A percentile compares a stretch with the other conserved stretches of the same genome.
phyloP scores from a whole-genome alignment of 176 grass and related monocot species.

The Rhipidocladum racemiflorum region DNA sequence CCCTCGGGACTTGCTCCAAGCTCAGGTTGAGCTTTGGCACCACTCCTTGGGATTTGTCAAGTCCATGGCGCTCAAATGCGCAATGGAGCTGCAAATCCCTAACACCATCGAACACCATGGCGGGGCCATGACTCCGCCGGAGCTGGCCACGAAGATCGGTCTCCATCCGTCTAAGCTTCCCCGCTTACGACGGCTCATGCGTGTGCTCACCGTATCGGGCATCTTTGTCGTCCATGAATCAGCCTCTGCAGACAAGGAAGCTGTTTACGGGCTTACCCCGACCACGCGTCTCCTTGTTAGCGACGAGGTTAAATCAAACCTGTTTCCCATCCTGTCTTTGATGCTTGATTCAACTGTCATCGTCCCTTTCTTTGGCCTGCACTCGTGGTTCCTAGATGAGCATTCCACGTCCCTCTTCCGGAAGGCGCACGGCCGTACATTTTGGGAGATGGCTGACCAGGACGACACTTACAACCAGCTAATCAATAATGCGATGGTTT shows the following conservation, averaged over 20 bases:
- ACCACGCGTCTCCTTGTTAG: not conserved
- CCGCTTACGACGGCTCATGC: too few relatives aligned
- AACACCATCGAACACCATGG: too few relatives aligned
- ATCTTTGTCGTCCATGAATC: too few relatives aligned
- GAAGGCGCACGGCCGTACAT: conserved; percentile 2
- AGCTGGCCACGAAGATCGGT: too few relatives aligned
- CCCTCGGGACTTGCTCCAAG: conserved; percentile 23
- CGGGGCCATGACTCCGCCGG: too few relatives aligned
- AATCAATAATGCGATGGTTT: conserved; percentile 40
- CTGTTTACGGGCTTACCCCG: too few relatives aligned
- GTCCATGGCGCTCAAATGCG: conserved; percentile 49
- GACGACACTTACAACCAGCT: conserved; percentile 20
- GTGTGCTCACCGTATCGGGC: too few relatives aligned
- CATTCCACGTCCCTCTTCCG: not conserved
- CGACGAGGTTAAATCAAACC: not conserved
- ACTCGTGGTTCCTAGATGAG: conserved; percentile 35
- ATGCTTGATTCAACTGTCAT: conserved; percentile 23
- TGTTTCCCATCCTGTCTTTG: not conserved
- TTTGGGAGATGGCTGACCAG: conserved; percentile 21
- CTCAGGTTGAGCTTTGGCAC: not conserved
- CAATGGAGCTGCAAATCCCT: not conserved
- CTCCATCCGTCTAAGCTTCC: too few relatives aligned
- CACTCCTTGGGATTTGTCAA: conserved; percentile 39
- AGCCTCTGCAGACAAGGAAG: too few relatives aligned
- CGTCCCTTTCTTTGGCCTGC: conserved; percentile 22